Evolutionary conservation across 2,329 filamentous ascomycete genomes (phyloP).

Genomic region (Sordariomycetes sp.): DNA sequence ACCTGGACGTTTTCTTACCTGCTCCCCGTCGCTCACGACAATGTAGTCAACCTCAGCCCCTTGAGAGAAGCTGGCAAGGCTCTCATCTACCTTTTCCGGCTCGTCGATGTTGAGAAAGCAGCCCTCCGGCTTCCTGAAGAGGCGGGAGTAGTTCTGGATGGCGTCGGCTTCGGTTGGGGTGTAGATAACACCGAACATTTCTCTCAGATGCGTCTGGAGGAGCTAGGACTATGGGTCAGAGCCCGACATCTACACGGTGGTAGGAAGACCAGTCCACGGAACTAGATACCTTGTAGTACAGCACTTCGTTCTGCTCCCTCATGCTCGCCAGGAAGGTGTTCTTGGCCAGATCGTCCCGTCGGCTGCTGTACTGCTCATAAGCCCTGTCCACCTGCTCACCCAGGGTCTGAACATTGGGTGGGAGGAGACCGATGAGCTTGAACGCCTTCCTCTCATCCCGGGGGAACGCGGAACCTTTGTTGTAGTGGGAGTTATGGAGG

Average conservation of each 20-base stretch:
- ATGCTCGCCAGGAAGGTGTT: slow-evolving; percentile 82
- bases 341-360: slow-evolving; percentile 59
- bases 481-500: slow-evolving; percentile 22
- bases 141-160: slow-evolving; percentile 69
- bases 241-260: not conserved
- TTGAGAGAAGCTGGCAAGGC: slow-evolving; percentile 57
- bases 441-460: slow-evolving; percentile 58
- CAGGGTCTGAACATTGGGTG: slow-evolving; percentile 60
- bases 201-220: slow-evolving; percentile 65
- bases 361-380: slow-evolving; percentile 65
- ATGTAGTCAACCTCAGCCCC: slow-evolving; percentile 78
- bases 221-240: slow-evolving; percentile 32
- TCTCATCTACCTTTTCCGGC: slow-evolving; percentile 51
- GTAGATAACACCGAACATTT: slow-evolving; percentile 88
- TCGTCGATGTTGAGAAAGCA: slow-evolving; percentile 71
- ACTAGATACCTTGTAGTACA: slow-evolving; percentile 61
- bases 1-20: not conserved
- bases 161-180: slow-evolving; percentile 86
- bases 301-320: slow-evolving; percentile 75
- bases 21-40: slow-evolving; percentile 47
- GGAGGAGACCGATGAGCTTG: slow-evolving; percentile 62
- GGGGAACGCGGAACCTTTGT: slow-evolving; percentile 76
- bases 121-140: slow-evolving; percentile 71
- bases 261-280: not conserved
- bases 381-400: slow-evolving; percentile 68